A percentile compares a stretch with the other conserved stretches of the same genome.
Evolutionary conservation across 2,329 filamentous ascomycete species (phyloP).

Genomic region (Grosmannia clavigera): DNA sequence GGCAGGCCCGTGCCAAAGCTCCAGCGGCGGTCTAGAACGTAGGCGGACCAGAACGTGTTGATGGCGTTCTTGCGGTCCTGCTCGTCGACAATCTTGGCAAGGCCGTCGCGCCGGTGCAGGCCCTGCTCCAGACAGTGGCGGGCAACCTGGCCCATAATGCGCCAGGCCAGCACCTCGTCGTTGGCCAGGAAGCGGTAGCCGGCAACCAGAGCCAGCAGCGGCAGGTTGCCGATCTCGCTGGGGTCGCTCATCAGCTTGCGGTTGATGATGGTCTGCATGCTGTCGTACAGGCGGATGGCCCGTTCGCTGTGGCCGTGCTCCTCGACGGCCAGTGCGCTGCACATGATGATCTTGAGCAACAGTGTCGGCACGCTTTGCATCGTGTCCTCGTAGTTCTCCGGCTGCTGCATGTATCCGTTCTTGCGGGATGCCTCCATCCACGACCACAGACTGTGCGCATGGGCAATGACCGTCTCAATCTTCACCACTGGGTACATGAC

Average conservation of each 20-base stretch:
- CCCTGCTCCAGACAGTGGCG: constrained; percentile 35
- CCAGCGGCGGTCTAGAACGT: constrained; percentile 38
- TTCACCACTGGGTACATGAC: constrained; percentile 84
- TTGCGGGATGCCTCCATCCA: constrained; percentile 38
- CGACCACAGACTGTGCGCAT: constrained; percentile 56
- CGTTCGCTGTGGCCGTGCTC: constrained; percentile 66
- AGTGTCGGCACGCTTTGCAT: constrained; percentile 36
- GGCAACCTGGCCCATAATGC: constrained; percentile 71
- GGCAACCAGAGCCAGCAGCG: constrained; percentile 38
- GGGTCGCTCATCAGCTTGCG: constrained; percentile 45
- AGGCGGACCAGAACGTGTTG: constrained; percentile 37
- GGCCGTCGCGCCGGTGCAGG: constrained; percentile 37
- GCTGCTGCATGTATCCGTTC: constrained; percentile 14
- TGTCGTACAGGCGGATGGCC: constrained; percentile 61
- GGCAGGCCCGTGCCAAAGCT: constrained; percentile 38
- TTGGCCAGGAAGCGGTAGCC: constrained; percentile 75
- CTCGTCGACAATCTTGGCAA: constrained; percentile 24
- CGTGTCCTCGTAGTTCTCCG: constrained; percentile 21
- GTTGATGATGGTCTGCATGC: constrained; percentile 61
- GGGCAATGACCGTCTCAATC: constrained; percentile 56
- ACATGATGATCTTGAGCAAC: constrained; percentile 72
- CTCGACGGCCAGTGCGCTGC: constrained; percentile 65
- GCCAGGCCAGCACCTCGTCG: constrained; percentile 77
- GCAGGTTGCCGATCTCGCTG: constrained; percentile 33
- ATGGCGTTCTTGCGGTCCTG: constrained; percentile 20